phyloP scores from a whole-genome alignment of 164 flowering plant genomes.

The Berberis thunbergii region DNA sequence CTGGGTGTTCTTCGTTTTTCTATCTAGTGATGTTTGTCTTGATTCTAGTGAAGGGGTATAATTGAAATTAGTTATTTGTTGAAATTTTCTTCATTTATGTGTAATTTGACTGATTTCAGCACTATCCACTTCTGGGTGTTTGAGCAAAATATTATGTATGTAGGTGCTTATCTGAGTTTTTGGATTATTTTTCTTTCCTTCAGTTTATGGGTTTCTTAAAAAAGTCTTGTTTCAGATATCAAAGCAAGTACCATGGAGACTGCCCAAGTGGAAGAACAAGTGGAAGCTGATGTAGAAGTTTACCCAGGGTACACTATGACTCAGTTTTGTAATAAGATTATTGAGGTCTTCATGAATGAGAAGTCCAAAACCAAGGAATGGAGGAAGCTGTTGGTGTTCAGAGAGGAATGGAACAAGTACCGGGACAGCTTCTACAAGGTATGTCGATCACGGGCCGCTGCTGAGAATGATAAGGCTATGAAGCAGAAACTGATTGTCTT shows the following conservation, averaged over 20 bases:
- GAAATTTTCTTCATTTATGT: neutral
- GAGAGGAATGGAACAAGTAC: constrained; percentile 88
- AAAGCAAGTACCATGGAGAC: constrained; percentile 23
- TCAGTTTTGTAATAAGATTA: constrained; percentile 81
- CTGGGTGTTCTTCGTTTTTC: neutral
- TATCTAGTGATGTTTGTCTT: neutral
- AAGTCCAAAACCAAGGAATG: constrained; percentile 71
- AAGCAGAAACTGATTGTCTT: constrained; percentile 45
- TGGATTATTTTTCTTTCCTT: neutral
- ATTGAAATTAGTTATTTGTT: neutral
- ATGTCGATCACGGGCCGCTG: constrained; percentile 48
- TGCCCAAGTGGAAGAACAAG: constrained; percentile 35
- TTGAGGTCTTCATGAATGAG: constrained; percentile 74
- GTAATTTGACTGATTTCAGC: neutral
- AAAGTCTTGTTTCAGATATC: constrained; percentile 21
- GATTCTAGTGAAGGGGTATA: neutral
- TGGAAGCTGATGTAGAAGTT: constrained; percentile 43
- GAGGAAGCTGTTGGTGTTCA: constrained; percentile 69
- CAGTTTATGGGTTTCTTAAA: neutral
- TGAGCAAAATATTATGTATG: neutral
- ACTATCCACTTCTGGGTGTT: neutral
- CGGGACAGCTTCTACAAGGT: constrained; percentile 57
- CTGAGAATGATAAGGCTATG: constrained; percentile 45
- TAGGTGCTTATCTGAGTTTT: neutral
- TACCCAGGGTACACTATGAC: constrained; percentile 70